These are phyloP conservation scores for Xylariaceae sp. DNA, from an alignment of 2,329 filamentous ascomycete species.

Conservation along the genomic window DNA sequence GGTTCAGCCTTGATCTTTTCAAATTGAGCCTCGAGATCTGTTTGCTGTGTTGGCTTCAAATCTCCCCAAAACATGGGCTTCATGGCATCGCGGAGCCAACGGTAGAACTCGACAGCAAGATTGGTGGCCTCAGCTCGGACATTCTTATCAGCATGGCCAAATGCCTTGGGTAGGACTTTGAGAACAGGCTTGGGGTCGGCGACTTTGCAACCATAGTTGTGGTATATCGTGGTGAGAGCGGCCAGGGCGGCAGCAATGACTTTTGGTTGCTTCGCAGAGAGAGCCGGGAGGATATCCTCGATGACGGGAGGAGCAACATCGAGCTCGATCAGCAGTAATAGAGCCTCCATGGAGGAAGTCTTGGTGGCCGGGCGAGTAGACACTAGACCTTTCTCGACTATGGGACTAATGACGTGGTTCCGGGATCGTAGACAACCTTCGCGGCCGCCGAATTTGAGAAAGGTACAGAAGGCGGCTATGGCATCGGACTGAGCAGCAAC, in stretches of 20 bases:
- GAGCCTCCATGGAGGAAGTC: conserved; percentile 76
- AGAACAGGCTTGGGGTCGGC: conserved; percentile 90
- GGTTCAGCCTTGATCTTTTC: conserved; percentile 88
- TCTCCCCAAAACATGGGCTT: conserved; percentile 98
- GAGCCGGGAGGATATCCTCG: conserved; percentile 71
- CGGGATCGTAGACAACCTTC: conserved; percentile 78
- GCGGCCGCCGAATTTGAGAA: conserved; percentile 83
- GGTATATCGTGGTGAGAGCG: conserved; percentile 78
- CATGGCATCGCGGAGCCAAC: conserved; percentile 96
- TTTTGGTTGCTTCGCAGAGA: conserved; percentile 38
- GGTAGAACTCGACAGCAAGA: conserved; percentile 87
- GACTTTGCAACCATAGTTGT: conserved; percentile 91
- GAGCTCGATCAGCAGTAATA: conserved; percentile 85
- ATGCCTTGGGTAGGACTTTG: conserved; percentile 83
- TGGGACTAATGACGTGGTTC: conserved; percentile 66
- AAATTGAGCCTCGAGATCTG: conserved; percentile 88
- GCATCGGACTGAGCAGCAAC: conserved; percentile 96
- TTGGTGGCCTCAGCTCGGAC: conserved; percentile 91
- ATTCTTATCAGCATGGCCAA: conserved; percentile 97
- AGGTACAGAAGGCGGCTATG: conserved; percentile 80
- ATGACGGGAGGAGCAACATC: conserved; percentile 82
- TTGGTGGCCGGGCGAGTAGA: conserved; percentile 89
- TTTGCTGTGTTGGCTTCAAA: conserved; percentile 90
- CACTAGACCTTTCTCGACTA: conserved; percentile 86
- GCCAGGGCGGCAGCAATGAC: conserved; percentile 34